These are phyloP conservation scores for Eucalyptus shirleyi DNA, from an alignment of 345 rosid genomes.

Conservation along the genomic window DNA sequence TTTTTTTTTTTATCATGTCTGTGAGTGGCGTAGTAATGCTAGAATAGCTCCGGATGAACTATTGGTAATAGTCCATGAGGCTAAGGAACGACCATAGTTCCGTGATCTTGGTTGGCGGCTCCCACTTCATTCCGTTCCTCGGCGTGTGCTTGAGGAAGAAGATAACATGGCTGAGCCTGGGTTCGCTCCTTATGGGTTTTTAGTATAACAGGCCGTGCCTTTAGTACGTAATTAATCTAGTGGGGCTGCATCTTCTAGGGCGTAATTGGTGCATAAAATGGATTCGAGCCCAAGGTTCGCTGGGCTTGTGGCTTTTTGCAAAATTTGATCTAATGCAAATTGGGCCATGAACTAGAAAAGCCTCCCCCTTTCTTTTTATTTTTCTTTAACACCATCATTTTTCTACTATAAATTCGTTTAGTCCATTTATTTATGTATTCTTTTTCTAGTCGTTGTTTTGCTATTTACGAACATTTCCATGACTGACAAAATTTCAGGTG, in stretches of 20 bases:
- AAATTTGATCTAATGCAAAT: not conserved
- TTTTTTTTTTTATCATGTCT: not conserved
- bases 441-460: not conserved
- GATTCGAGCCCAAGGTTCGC: not conserved
- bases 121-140: not conserved
- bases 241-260: not conserved
- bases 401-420: not conserved
- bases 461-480: not conserved
- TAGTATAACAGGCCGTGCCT: not conserved
- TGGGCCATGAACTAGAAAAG: not conserved
- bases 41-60: rapidly evolving
- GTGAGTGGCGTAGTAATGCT: rapidly evolving
- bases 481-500: too few relatives aligned
- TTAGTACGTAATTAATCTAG: not conserved
- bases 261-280: not conserved
- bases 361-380: not conserved
- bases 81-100: not conserved
- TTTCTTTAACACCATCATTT: not conserved
- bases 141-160: not conserved
- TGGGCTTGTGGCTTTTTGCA: not conserved
- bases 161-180: not conserved
- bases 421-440: not conserved
- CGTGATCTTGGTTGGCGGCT: not conserved
- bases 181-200: not conserved
- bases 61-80: not conserved